Evolutionary conservation across 768 basidiomycete species (phyloP), one percentile per base, ranked within the genome.

Genomic region (Leccinum pellstonianum): DNA sequence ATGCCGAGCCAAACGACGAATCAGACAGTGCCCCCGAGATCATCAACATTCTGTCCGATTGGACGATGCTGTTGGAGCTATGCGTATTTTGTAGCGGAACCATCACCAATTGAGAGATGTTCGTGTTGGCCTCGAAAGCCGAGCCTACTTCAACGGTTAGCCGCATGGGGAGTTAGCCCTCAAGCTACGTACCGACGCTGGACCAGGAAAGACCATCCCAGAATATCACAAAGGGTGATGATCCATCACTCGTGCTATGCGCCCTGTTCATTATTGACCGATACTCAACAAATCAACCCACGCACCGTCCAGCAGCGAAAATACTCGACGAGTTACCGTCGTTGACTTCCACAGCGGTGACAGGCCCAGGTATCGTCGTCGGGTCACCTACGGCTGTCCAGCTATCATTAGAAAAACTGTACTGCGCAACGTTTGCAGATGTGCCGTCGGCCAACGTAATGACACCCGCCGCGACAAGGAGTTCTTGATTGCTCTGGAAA

Each of bases 81-180:
- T 97, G 92, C n/a, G 83, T 84, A 62, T 86, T 81, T 67, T 87
- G 85, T 17, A 98, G 77, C 10, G 96, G 96, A 19, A 98, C 95
- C 85, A 99, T 93, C 1, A 84, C 79, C 43, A 99, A 78, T 72
- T 95, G 93, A 21, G 90, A 83, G 51, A 98, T 80, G 50, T 84
- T 83, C 15, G 89, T 87, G 31, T 78, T 76, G 29, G 78, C 76
- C 57, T 81, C 73, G 15, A 92, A 73, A 17, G 77, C 75, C 5
- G 84, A 83, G 52, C 80, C 91, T 90, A 54, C 46, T 60, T 43
- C 29, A 54, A 56, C 56, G 35, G 60, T 56, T 17, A 38, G 38
- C 46, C 7, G 17, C 9, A 21, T 35, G 23, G 19, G 41, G 17
- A 49, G 38, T 15, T 14, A 55, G 11, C 5, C 17, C n/a, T 11